A percentile compares a stretch with the other conserved stretches of the same genome.
Conservation (phyloP, 148 eudicot genomes). For the Heliosperma pusillum region DNA sequence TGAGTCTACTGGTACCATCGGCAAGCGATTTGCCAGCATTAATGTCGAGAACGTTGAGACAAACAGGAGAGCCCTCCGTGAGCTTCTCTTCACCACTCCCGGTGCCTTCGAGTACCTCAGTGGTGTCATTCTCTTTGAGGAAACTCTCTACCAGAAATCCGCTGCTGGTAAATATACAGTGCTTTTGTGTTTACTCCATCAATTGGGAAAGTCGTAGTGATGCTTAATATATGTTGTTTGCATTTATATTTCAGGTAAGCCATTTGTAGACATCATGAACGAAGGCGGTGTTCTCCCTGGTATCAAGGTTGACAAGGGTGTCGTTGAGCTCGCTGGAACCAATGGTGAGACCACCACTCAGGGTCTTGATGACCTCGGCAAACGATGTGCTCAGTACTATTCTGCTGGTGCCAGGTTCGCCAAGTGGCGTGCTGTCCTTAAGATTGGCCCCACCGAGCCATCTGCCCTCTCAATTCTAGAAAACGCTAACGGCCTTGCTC, state of each 20-base stretch:
- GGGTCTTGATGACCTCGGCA: constrained; percentile 76
- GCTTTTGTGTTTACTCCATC: neutral
- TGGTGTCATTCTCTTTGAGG: constrained; percentile 93
- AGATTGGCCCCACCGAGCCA: constrained; percentile 75
- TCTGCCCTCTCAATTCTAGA: constrained; percentile 78
- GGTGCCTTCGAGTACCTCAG: constrained; percentile 76
- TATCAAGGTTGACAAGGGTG: constrained; percentile 94
- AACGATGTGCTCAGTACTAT: constrained; percentile 72
- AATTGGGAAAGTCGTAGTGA: no score
- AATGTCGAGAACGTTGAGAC: constrained; percentile 82
- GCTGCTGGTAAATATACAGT: constrained; percentile 48
- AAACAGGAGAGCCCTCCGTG: constrained; percentile 93
- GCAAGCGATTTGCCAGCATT: constrained; percentile 79
- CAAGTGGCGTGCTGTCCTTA: constrained; percentile 85
- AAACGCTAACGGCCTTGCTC: constrained; percentile 86
- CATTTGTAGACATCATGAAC: constrained; percentile 76
- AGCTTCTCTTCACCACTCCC: constrained; percentile 86
- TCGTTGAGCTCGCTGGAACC: constrained; percentile 81
- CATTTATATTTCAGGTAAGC: constrained; percentile 51
- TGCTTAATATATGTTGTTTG: neutral
- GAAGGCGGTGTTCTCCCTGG: constrained; percentile 87
- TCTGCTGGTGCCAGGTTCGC: constrained; percentile 80
- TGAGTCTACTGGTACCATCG: constrained; percentile 93
- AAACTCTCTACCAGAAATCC: constrained; percentile 82
- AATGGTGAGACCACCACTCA: constrained; percentile 89